Evolutionary conservation across 192 early-diverging fungal genomes (phyloP), one percentile per base, ranked within the genome.

Genomic region (Lobosporangium transversale): DNA sequence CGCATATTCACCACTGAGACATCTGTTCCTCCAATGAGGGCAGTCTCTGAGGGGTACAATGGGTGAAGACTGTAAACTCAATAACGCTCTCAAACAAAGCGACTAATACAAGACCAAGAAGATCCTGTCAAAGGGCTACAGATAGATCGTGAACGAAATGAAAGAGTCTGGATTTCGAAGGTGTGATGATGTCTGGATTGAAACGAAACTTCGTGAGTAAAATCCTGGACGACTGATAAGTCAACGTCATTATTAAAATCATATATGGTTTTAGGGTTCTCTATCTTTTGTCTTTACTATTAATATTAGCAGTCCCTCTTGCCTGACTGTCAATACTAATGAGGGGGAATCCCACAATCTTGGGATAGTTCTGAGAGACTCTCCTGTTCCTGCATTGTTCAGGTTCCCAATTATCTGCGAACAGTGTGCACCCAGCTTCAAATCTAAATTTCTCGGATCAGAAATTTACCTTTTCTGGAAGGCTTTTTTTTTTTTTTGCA

Each of bases 201-300:
- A 99, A 99, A 84, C 98, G 97, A 96, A 94, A 90, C 75, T 99
- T 99, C 80, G 97, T 99, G 96, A 97, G 97, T 84, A 99, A 99
- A 73, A 89, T 91, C 35, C 81, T 84, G 26, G 92, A 92, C 52
- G 92, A 90, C 53, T 88, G 90, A 85, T 86, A 81, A 67, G 67
- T 37, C 32, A 14, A 32, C 21, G 14, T 24, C 21, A 24, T 9
- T 14, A 24, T 17, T 15, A 8, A 49, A 49, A 7, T 40, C 8
- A 40, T 40, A 40, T 14, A 14, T 7, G 37, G 7, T 40, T 7
- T 7, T 10, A 40, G 37, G 37, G 14, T 7, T 7, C 37, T 40
- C 8, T 40, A 40, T 14, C 7, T 14, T 40, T 40, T 40, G 37
- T 14, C 37, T 40, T n/a, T n/a, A n/a, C n/a, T n/a, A n/a, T n/a